phyloP scores from a whole-genome alignment of 1,284 basidiomycete genomes.

The Xerocomus minutiporus region DNA sequence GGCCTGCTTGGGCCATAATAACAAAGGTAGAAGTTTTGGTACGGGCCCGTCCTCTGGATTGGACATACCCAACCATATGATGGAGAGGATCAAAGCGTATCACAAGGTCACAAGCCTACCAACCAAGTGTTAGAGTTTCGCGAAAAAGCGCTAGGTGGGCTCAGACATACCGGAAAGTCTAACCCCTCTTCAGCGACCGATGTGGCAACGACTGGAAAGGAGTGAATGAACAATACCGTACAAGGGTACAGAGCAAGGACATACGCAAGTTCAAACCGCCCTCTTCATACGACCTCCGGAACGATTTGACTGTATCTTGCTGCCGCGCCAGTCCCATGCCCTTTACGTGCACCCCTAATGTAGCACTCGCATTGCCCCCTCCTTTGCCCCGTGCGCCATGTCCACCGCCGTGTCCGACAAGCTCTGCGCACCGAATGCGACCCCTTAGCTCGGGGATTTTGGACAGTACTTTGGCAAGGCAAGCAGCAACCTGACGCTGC shows the following conservation, averaged over 20 bases:
- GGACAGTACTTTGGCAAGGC: slow-evolving; percentile 60
- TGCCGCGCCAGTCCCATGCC: slow-evolving; percentile 53
- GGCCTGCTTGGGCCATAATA: slow-evolving; percentile 68
- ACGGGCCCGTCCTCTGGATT: slow-evolving; percentile 79
- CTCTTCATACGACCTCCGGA: slow-evolving; percentile 60
- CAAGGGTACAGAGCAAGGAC: slow-evolving; percentile 27
- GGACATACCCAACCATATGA: slow-evolving; percentile 78
- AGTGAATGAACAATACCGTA: slow-evolving; percentile 2
- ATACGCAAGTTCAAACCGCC: slow-evolving; percentile 65
- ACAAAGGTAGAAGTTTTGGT: slow-evolving; percentile 71
- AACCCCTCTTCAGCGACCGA: slow-evolving; percentile 86
- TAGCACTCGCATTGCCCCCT: neutral
- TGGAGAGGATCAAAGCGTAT: slow-evolving; percentile 74
- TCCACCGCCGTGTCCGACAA: slow-evolving; percentile 64
- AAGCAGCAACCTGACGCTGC: slow-evolving; percentile 72
- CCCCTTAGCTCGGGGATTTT: slow-evolving; percentile 52
- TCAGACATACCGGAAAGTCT: slow-evolving; percentile 64
- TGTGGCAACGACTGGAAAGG: slow-evolving; percentile 65
- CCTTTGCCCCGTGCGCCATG: slow-evolving; percentile 29
- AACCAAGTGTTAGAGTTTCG: slow-evolving; percentile 3
- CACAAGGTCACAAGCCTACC: slow-evolving; percentile 76
- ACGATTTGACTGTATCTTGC: slow-evolving; percentile 56
- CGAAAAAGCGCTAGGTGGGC: neutral
- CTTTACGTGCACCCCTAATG: slow-evolving; percentile 31
- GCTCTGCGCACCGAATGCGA: slow-evolving; percentile 55